Percentiles rank a stretch among this genome's conserved stretches.
These are phyloP conservation scores for Chimonanthus salicifolius DNA, from an alignment of 164 flowering plant genomes.

Conservation along the genomic window DNA sequence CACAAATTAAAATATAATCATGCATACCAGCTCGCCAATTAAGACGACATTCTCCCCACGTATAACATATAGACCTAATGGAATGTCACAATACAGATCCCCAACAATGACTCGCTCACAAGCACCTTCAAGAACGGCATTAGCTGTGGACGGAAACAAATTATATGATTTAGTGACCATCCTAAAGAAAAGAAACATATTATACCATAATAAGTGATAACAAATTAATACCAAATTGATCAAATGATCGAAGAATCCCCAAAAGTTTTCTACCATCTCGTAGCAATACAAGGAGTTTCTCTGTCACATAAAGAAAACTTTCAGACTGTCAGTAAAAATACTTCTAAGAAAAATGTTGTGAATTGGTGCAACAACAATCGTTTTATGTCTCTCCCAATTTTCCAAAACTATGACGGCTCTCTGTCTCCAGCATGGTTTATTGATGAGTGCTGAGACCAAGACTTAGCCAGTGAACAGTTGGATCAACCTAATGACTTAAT, in stretches of 20 bases:
- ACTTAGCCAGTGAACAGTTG: too few relatives aligned
- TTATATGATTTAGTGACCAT: not conserved
- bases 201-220: not conserved
- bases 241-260: conserved; percentile 84
- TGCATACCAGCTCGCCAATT: conserved; percentile 84
- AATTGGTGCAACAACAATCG: not conserved
- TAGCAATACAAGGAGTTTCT: conserved; percentile 74
- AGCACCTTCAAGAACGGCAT: conserved; percentile 93
- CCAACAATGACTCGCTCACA: conserved; percentile 92
- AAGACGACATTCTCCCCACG: conserved; percentile 96
- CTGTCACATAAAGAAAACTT: conserved; percentile 25
- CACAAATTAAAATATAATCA: not conserved
- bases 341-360: not conserved
- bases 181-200: not conserved
- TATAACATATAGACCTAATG: conserved; percentile 84
- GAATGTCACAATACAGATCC: conserved; percentile 83
- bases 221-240: conserved; percentile 68
- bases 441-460: too few relatives aligned
- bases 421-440: too few relatives aligned
- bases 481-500: too few relatives aligned
- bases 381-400: too few relatives aligned
- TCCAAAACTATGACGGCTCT: too few relatives aligned
- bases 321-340: not conserved
- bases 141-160: conserved; percentile 42
- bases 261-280: conserved; percentile 80